phyloP scores from a whole-genome alignment of 1,284 basidiomycete genomes.

The Schizophyllum commune region DNA sequence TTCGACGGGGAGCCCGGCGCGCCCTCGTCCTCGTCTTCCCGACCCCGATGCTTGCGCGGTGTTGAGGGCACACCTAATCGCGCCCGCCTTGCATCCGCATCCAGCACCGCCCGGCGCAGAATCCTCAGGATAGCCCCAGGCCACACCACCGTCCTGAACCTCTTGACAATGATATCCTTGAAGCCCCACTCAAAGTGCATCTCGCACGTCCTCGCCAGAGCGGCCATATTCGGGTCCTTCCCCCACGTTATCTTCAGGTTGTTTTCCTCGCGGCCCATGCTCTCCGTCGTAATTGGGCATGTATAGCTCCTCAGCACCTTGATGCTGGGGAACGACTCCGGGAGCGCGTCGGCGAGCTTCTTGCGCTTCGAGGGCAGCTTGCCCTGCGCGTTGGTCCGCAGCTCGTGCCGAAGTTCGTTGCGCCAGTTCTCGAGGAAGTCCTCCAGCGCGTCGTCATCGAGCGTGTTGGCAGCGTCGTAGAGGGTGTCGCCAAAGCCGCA shows the following conservation, averaged over 20 bases:
- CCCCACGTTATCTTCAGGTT: constrained; percentile 37
- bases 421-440: constrained; percentile 61
- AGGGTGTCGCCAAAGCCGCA: constrained; percentile 69
- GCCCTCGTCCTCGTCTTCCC: not conserved
- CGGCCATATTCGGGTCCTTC: constrained; percentile 64
- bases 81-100: constrained; percentile 4
- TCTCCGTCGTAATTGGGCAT: constrained; percentile 66
- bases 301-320: constrained; percentile 70
- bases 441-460: constrained; percentile 37
- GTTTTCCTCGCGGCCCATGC: constrained; percentile 33
- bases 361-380: constrained; percentile 52
- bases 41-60: constrained; percentile 28
- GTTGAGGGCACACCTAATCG: constrained; percentile 24
- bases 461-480: constrained; percentile 49
- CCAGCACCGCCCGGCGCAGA: constrained; percentile 39
- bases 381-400: constrained; percentile 62
- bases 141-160: constrained; percentile 75
- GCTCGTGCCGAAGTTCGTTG: constrained; percentile 54
- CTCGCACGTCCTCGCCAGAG: constrained; percentile 73
- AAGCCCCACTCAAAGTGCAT: constrained; percentile 88
- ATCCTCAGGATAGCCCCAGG: constrained; percentile 57
- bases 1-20: constrained; percentile 38
- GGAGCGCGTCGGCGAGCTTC: constrained; percentile 53
- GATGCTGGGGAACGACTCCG: constrained; percentile 56
- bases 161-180: constrained; percentile 67